Evolutionary conservation across 139 green algal species (phyloP).

Genomic region (Raphidocelis subcapitata): DNA sequence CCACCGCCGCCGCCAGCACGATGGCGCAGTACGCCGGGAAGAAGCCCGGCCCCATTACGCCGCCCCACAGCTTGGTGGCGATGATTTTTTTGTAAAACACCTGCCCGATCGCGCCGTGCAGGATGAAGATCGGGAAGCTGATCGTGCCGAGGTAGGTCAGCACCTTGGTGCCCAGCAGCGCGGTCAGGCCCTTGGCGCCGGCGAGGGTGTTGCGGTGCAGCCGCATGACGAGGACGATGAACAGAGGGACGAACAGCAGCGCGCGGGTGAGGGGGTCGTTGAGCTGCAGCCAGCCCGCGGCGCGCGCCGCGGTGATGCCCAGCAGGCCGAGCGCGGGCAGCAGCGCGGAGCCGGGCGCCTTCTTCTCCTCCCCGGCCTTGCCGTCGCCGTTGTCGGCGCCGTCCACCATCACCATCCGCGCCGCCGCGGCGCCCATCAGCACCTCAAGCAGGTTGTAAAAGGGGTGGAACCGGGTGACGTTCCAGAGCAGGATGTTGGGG

Average conservation of each 20-base stretch:
- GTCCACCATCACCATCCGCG: conserved; percentile 25
- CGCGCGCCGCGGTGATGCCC: conserved; percentile 18
- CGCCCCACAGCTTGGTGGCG: conserved; percentile 28
- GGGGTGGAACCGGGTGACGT: conserved; percentile 28
- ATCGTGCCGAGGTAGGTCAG: conserved; percentile 28
- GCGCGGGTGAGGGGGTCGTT: conserved; percentile 20
- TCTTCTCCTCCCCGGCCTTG: neutral
- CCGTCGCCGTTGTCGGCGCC: conserved; percentile 10
- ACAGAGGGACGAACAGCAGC: conserved; percentile 33
- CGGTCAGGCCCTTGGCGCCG: conserved; percentile 13
- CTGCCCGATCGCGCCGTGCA: conserved; percentile 25
- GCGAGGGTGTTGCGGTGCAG: conserved; percentile 20
- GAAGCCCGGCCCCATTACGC: conserved; percentile 22
- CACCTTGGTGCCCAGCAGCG: conserved; percentile 1
- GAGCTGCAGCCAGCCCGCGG: conserved; percentile 16
- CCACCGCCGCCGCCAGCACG: conserved; percentile 12
- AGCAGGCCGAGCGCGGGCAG: conserved; percentile 10
- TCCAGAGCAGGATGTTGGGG: conserved; percentile 29
- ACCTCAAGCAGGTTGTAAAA: conserved; percentile 32
- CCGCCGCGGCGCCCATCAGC: conserved; percentile 24
- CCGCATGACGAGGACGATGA: conserved; percentile 17
- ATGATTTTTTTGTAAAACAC: conserved; percentile 35
- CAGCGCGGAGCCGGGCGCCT: conserved; percentile 8
- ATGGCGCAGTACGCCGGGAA: conserved; percentile 30
- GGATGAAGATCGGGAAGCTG: conserved; percentile 29